Conservation (phyloP, 371 early-diverging fungal genomes). For the Syncephalastrum racemosum region DNA sequence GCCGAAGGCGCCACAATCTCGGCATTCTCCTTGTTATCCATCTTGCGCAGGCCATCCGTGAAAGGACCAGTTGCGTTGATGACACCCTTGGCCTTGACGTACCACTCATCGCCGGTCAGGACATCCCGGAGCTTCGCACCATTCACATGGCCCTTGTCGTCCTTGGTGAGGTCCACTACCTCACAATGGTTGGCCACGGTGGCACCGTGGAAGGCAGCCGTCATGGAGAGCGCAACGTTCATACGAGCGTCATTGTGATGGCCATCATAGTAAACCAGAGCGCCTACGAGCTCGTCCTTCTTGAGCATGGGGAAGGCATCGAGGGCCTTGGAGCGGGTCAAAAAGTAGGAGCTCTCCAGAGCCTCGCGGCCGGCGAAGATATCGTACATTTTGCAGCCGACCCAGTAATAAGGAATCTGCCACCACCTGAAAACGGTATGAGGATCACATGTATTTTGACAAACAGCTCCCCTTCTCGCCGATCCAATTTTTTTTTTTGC, state of each 20-base stretch:
- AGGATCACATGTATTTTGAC: slow-evolving; percentile 7
- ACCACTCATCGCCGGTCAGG: slow-evolving; percentile 88
- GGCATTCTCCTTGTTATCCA: slow-evolving; percentile 74
- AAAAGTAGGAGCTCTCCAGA: slow-evolving; percentile 86
- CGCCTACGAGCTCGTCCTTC: slow-evolving; percentile 87
- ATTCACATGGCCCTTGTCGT: slow-evolving; percentile 60
- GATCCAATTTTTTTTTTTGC: slow-evolving; percentile 10
- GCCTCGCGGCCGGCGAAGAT: slow-evolving; percentile 89
- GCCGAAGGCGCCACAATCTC: slow-evolving; percentile 95
- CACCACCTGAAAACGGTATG: slow-evolving; percentile 66
- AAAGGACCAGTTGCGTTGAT: slow-evolving; percentile 81
- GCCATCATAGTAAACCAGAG: slow-evolving; percentile 98
- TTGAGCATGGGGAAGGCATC: slow-evolving; percentile 97
- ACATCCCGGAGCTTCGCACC: slow-evolving; percentile 88
- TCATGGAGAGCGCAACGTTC: slow-evolving; percentile 96
- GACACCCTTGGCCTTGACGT: slow-evolving; percentile 90
- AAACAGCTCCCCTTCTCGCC: slow-evolving; percentile 1
- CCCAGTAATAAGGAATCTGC: slow-evolving; percentile 97
- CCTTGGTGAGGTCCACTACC: slow-evolving; percentile 82
- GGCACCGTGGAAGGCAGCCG: slow-evolving; percentile 95
- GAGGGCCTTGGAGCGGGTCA: slow-evolving; percentile 84
- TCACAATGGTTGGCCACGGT: slow-evolving; percentile 95
- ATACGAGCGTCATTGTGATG: slow-evolving; percentile 98
- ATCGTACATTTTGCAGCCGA: slow-evolving; percentile 96
- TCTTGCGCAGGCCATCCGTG: slow-evolving; percentile 84